Conservation (phyloP, 345 rosid species). For the Chamaenerion angustifolium region DNA sequence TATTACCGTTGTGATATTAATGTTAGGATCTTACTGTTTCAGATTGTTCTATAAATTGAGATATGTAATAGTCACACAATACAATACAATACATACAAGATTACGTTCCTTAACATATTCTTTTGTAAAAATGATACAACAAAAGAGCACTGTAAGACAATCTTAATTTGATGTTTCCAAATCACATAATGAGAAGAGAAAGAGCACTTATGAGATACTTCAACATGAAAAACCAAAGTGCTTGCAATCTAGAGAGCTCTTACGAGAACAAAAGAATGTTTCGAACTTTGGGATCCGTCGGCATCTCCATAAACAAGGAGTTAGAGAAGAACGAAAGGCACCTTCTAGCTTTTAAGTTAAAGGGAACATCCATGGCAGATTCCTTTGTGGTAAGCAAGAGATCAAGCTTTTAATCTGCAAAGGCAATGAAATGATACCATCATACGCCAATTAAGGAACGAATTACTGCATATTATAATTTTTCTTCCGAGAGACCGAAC, state of each 20-base stretch:
- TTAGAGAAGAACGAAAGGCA: conserved; percentile 96
- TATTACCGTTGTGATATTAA: too few relatives aligned
- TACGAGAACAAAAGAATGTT: conserved; percentile 99
- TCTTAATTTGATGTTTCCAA: conserved; percentile 82
- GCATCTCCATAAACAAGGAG: conserved; percentile 98
- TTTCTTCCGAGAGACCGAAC: conserved; percentile 17
- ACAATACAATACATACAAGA: too few relatives aligned
- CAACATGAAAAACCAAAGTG: neutral
- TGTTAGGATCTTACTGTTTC: too few relatives aligned
- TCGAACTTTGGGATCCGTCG: conserved; percentile 93
- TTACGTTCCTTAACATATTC: too few relatives aligned
- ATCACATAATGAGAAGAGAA: conserved; percentile 63
- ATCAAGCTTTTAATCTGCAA: conserved; percentile 17
- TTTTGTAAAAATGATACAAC: too few relatives aligned
- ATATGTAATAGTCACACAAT: too few relatives aligned
- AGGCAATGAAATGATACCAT: neutral
- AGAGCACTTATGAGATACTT: conserved; percentile 43
- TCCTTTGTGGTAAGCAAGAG: conserved; percentile 93
- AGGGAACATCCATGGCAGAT: conserved; percentile 99
- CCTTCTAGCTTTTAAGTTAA: conserved; percentile 95
- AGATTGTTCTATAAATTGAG: too few relatives aligned
- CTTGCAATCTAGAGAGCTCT: conserved; percentile 18
- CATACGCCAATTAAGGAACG: neutral
- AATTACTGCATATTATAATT: neutral
- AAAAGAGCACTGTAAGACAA: conserved; percentile 89